A percentile compares a stretch with the other conserved stretches of the same genome.
These are phyloP conservation scores for Epicoccum nigrum DNA, from an alignment of 2,329 filamentous ascomycete species.

Conservation along the genomic window DNA sequence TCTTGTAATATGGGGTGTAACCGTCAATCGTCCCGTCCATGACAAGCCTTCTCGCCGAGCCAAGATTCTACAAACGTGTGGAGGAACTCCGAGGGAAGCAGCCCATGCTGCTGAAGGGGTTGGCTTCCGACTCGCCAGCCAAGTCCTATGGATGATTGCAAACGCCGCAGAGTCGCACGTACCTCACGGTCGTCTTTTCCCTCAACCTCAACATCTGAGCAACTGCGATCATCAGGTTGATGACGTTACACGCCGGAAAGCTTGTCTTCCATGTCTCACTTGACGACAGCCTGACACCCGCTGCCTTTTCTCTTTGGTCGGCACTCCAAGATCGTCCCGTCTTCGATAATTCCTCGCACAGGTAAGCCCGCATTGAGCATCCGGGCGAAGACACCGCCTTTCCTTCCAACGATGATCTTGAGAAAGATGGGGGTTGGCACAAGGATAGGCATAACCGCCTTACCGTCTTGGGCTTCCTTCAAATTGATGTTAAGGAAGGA, in stretches of 20 bases:
- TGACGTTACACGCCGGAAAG: slow-evolving; percentile 28
- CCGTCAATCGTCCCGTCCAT: slow-evolving; percentile 19
- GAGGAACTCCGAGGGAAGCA: too few relatives aligned
- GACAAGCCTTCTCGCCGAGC: slow-evolving; percentile 17
- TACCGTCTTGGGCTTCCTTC: slow-evolving; percentile 7
- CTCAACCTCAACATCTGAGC: slow-evolving; percentile 15
- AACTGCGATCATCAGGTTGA: slow-evolving; percentile 28
- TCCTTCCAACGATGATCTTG: slow-evolving; percentile 29
- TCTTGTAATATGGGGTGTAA: slow-evolving; percentile 21
- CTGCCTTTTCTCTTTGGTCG: slow-evolving; percentile 21
- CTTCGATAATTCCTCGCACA: slow-evolving; percentile 8
- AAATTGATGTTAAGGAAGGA: slow-evolving; percentile 1
- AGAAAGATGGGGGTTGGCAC: slow-evolving; percentile 13
- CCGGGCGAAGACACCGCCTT: slow-evolving; percentile 29
- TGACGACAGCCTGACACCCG: slow-evolving; percentile 17
- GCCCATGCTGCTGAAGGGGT: slow-evolving; percentile 20
- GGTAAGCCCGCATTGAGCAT: slow-evolving; percentile 5
- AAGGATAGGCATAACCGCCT: slow-evolving; percentile 9
- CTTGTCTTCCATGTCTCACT: slow-evolving; percentile 15
- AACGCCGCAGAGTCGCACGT: slow-evolving; percentile 26
- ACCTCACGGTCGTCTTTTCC: slow-evolving; percentile 8
- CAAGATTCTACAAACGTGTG: slow-evolving; percentile 18
- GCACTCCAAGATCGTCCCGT: slow-evolving; percentile 19
- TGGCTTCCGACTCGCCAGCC: slow-evolving; percentile 19
- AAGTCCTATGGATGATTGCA: background rate